Percentiles rank a stretch among this genome's conserved stretches.
Evolutionary conservation across 225 moss, liverwort and hornwort species (phyloP).

Genomic region (Pseudoscleropodium purum): DNA sequence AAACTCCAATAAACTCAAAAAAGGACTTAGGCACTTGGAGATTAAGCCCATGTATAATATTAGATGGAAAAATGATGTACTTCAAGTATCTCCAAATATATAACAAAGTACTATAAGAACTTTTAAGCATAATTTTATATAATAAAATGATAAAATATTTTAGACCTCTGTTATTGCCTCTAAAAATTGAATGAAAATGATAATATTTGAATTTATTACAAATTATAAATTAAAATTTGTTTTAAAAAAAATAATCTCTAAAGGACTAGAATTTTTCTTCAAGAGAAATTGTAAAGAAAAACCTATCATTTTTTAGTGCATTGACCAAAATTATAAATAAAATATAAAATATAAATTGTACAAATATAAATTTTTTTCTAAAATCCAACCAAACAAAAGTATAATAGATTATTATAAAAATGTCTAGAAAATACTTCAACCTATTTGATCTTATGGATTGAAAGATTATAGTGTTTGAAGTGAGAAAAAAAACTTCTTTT

Average conservation of each 20-base stretch:
- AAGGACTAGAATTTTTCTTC: background rate
- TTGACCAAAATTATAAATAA: background rate
- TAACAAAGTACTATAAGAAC: background rate
- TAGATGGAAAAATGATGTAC: background rate
- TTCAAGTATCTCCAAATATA: background rate
- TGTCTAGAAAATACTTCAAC: background rate
- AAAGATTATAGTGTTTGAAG: background rate
- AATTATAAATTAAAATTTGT: background rate
- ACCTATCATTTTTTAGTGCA: background rate
- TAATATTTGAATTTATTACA: background rate
- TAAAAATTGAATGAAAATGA: background rate
- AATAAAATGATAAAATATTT: background rate
- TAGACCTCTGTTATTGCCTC: background rate
- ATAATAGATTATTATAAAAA: background rate
- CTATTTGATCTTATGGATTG: background rate
- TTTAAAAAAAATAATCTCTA: accelerated
- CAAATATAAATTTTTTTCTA: too few relatives aligned
- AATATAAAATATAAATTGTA: too few relatives aligned
- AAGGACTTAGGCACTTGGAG: accelerated
- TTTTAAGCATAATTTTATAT: background rate
- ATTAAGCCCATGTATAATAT: too few relatives aligned
- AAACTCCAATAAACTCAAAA: background rate
- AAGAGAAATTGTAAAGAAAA: background rate
- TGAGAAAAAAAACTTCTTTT: background rate
- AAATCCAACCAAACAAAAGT: background rate